phyloP scores from a whole-genome alignment of 495 filamentous ascomycete genomes.

The Sporormia fimetaria region DNA sequence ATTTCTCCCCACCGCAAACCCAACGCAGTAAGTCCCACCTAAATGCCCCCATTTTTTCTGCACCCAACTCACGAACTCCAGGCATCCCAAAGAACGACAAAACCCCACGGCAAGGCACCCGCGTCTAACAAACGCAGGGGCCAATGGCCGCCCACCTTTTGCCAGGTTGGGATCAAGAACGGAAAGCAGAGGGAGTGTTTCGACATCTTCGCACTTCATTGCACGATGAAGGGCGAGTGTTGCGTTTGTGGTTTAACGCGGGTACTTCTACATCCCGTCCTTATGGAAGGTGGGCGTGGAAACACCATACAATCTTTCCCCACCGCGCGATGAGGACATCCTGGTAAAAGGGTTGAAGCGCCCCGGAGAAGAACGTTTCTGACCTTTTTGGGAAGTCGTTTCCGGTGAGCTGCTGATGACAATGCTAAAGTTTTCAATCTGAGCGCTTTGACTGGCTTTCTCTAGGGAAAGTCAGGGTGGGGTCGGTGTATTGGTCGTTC shows the following conservation, averaged over 20 bases:
- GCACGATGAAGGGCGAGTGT: background rate
- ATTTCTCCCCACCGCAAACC: constrained; percentile 1
- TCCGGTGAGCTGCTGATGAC: constrained; percentile 9
- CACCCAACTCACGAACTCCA: background rate
- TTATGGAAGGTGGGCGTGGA: background rate
- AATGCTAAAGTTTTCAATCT: constrained; percentile 16
- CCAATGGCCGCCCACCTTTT: constrained; percentile 3
- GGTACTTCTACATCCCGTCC: background rate
- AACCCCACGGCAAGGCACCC: background rate
- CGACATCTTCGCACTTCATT: too few relatives aligned
- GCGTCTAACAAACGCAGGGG: constrained; percentile 8
- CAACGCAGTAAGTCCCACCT: constrained; percentile 2
- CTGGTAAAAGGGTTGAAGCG: constrained; percentile 18
- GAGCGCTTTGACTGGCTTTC: constrained; percentile 9
- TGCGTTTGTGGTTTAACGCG: background rate
- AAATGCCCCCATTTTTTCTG: background rate
- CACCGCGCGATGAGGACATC: constrained; percentile 15
- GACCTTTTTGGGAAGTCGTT: background rate
- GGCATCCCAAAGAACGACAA: constrained; percentile 20
- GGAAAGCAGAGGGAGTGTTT: constrained; percentile 19
- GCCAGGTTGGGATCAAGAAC: constrained; percentile 3
- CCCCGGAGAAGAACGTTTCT: too few relatives aligned
- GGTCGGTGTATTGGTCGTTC: background rate
- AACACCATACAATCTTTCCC: constrained; percentile 4
- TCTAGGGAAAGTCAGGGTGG: background rate